Evolutionary conservation across 2,329 filamentous ascomycete species (phyloP).

Genomic region (Ophiostoma fasciatum): DNA sequence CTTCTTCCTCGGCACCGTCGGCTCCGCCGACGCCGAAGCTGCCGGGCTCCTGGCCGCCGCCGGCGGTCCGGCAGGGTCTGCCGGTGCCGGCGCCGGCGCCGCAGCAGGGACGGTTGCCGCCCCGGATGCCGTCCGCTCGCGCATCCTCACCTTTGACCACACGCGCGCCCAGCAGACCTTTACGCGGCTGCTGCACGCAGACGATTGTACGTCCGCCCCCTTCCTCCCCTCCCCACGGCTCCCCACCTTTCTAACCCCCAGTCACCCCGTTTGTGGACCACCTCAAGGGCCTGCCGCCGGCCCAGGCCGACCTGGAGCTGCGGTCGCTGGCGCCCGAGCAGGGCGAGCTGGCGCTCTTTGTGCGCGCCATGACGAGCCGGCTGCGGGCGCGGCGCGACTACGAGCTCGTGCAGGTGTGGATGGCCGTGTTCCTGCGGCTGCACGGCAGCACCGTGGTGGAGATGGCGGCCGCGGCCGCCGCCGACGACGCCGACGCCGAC

Average conservation of each 20-base stretch:
- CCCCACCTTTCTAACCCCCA: too few species aligned
- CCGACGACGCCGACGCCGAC: constrained; percentile 16
- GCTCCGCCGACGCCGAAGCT: constrained; percentile 8
- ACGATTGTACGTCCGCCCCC: constrained; percentile 40
- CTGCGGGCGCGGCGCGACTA: constrained; percentile 64
- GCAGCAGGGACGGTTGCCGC: not conserved
- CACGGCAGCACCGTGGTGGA: constrained; percentile 29
- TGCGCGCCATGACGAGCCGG: constrained; percentile 60
- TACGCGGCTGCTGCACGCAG: constrained; percentile 36
- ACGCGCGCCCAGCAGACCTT: constrained; percentile 42
- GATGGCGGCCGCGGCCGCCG: not conserved
- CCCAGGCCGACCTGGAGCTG: constrained; percentile 79
- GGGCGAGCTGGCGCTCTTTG: constrained; percentile 66
- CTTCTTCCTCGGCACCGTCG: constrained; percentile 14
- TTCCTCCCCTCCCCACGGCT: not conserved
- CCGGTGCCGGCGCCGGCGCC: not conserved
- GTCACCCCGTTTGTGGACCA: constrained; percentile 58
- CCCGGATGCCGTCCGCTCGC: constrained; percentile 28
- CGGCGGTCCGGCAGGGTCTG: too few species aligned
- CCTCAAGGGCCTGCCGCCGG: constrained; percentile 67
- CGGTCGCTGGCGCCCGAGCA: constrained; percentile 48
- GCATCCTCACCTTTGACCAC: constrained; percentile 54
- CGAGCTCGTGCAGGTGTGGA: constrained; percentile 92
- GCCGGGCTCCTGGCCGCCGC: not conserved
- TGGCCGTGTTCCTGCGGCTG: constrained; percentile 78